Conservation (phyloP, 2,329 filamentous ascomycete genomes). For the Tolypocladium pustulatum region DNA sequence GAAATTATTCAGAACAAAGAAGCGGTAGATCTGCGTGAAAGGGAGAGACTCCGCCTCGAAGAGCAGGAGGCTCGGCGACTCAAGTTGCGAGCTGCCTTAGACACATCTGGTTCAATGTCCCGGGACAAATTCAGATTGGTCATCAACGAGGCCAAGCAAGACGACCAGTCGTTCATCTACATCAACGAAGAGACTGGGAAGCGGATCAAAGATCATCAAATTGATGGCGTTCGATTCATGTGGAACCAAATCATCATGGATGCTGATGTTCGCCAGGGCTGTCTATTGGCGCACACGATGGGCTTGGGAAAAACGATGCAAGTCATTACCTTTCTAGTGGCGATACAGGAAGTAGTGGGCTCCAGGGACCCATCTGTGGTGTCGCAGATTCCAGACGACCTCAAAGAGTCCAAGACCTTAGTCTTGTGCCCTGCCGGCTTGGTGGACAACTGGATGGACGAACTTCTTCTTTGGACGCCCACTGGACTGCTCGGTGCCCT, state of each 20-base stretch:
- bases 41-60: slow-evolving; percentile 39
- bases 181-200: slow-evolving; percentile 53
- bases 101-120: slow-evolving; percentile 27
- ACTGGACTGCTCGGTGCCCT: slow-evolving; percentile 42
- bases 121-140: slow-evolving; percentile 42
- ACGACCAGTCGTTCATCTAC: slow-evolving; percentile 50
- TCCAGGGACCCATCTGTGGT: slow-evolving; percentile 47
- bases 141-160: slow-evolving; percentile 56
- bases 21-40: slow-evolving; percentile 42
- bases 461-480: slow-evolving; percentile 62
- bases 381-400: slow-evolving; percentile 55
- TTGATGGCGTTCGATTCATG: slow-evolving; percentile 74
- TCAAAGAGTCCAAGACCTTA: slow-evolving; percentile 55
- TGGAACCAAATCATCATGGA: slow-evolving; percentile 72
- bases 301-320: slow-evolving; percentile 91
- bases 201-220: slow-evolving; percentile 68
- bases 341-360: slow-evolving; percentile 54
- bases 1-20: slow-evolving; percentile 25
- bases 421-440: slow-evolving; percentile 67
- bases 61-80: slow-evolving; percentile 43
- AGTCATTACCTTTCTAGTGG: slow-evolving; percentile 70
- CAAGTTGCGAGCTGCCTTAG: slow-evolving; percentile 36
- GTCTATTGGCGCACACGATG: slow-evolving; percentile 82
- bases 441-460: slow-evolving; percentile 74
- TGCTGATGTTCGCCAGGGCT: slow-evolving; percentile 53